Evolutionary conservation across 1,139 yeast genomes (phyloP), one percentile per base, ranked within the genome.

Genomic region (Diutina catenulata): DNA sequence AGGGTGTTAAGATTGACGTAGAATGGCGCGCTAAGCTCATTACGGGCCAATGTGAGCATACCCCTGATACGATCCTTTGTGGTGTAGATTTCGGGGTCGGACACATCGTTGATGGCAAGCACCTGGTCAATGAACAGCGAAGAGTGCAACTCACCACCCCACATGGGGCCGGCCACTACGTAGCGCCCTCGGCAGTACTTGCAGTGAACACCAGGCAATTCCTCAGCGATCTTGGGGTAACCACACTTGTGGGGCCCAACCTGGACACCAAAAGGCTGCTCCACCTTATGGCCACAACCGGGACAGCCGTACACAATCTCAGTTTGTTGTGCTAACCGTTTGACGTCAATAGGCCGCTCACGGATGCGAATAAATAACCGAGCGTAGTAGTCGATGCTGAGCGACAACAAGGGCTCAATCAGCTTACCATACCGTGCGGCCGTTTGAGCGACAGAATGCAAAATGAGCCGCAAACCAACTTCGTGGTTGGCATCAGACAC

Each of bases 91-190:
- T 62, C 64, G 16, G 33, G 33, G 11, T 65, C 64, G 42, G 64
- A 59, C 16, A 61, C 55, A 20, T 57, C 55, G 46, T 77, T 77
- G 33, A 80, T 61, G 16, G 68, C 64, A 40, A 84, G 62, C 37
- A 88, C 68, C 46, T 66, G 70, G 27, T 74, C 68, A 36, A 91
- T 65, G 49, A 87, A 91, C 15, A 68, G 73, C 26, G 57, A 55
- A 51, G 80, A 70, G 51, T 88, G 97, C 39, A 91, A 59, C 2
- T 69, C 64, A 0, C 93, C 95, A 9, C 75, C 84, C 81, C 94
- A 91, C 95, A 91, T 84, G 41, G 99, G 99, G 1, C 99, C 99
- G 2, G 93, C 91, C 32, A 91, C 56, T 52, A 82, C 94, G 52
- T 74, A 74, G 4, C 72, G 66, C 41, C 68, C 69, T 2, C 74